Percentiles rank a stretch among this genome's conserved stretches.
Evolutionary conservation across 2,329 filamentous ascomycete species (phyloP).

Genomic region (Ceratocystis lukuohia): DNA sequence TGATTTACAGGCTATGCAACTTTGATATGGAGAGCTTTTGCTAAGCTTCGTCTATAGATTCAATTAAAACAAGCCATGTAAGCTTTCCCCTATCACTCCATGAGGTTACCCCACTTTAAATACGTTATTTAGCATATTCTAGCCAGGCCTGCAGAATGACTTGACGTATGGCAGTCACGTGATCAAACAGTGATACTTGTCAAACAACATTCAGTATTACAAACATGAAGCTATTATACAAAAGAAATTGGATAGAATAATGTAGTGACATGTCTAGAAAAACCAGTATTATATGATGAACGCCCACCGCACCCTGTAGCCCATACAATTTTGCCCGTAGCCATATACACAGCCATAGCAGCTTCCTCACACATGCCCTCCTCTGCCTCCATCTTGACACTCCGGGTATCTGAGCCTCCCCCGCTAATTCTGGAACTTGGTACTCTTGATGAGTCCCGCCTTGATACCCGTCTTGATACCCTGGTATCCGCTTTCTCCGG

Average conservation of each 20-base stretch:
- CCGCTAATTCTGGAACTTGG: constrained; percentile 53
- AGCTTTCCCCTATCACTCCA: not conserved
- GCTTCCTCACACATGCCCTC: not conserved
- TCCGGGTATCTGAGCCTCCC: not conserved
- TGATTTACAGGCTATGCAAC: not conserved
- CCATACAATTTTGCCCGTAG: constrained; percentile 19
- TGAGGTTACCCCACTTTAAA: not conserved
- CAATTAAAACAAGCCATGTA: not conserved
- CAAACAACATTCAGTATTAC: not conserved
- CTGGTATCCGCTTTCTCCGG: constrained; percentile 72
- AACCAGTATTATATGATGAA: constrained; percentile 16
- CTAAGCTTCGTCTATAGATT: not conserved
- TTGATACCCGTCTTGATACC: constrained; percentile 96
- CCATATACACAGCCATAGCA: not conserved
- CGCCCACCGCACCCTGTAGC: constrained; percentile 8
- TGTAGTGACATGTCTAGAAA: constrained; percentile 4
- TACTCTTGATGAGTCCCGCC: constrained; percentile 79
- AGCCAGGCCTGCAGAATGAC: not conserved
- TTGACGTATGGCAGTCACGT: not conserved
- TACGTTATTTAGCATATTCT: not conserved
- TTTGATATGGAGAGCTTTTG: not conserved
- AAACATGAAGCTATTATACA: not conserved
- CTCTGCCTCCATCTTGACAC: not conserved
- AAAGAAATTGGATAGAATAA: not conserved
- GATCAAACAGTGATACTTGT: not conserved